Conservation (phyloP, 2,329 filamentous ascomycete species). For the Aspergillus sp. region DNA sequence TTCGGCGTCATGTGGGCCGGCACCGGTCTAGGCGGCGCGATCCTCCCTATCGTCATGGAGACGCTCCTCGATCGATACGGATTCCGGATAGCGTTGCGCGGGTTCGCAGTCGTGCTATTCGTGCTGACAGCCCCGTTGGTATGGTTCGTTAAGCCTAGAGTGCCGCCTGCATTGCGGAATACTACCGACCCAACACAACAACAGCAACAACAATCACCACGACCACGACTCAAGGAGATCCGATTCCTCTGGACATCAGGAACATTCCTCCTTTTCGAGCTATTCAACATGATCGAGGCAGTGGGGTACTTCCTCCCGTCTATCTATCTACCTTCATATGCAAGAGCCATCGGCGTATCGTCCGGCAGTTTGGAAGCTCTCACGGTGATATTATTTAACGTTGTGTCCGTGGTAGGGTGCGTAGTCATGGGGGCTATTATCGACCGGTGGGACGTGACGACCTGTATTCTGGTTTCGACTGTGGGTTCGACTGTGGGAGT, state of each 20-base stretch:
- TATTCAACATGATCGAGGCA: constrained; percentile 44
- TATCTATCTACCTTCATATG: constrained; percentile 44
- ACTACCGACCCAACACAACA: too few species aligned
- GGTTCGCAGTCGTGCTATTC: constrained; percentile 42
- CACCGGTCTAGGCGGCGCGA: constrained; percentile 43
- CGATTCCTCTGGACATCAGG: constrained; percentile 36
- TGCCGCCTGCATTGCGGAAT: constrained; percentile 28
- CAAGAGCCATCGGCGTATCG: constrained; percentile 28
- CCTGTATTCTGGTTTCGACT: constrained; percentile 46
- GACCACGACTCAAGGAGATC: constrained; percentile 24
- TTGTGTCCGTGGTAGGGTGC: constrained; percentile 34
- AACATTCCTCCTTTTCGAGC: constrained; percentile 51
- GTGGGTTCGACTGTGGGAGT: constrained; percentile 45
- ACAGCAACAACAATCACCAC: too few species aligned
- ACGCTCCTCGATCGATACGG: constrained; percentile 47
- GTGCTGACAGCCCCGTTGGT: constrained; percentile 27
- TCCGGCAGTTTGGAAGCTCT: constrained; percentile 26
- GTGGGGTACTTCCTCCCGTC: constrained; percentile 43
- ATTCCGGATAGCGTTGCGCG: constrained; percentile 47
- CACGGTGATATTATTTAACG: constrained; percentile 37
- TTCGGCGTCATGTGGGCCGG: constrained; percentile 46
- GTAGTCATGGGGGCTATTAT: constrained; percentile 41
- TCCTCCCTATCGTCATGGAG: constrained; percentile 50
- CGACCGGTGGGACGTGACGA: constrained; percentile 45
- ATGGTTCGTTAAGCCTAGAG: constrained; percentile 46